Evolutionary conservation across 225 moss, liverwort and hornwort species (phyloP).

Genomic region (Pseudisothecium myosuroides): DNA sequence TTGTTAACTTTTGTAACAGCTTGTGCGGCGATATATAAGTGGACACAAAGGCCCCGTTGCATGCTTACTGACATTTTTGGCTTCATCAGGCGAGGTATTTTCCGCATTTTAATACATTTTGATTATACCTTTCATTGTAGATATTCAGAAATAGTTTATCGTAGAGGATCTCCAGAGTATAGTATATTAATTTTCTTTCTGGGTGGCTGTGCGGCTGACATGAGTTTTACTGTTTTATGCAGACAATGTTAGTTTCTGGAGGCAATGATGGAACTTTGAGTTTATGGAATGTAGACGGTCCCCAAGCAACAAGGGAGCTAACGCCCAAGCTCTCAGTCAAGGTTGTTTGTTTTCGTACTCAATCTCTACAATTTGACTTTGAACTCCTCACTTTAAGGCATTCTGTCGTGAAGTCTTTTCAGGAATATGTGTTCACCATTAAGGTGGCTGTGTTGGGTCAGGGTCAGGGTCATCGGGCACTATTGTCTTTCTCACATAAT

Average conservation of each 20-base stretch:
- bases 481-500: not conserved
- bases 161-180: not conserved
- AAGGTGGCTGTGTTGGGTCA: not conserved
- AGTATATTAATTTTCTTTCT: not conserved
- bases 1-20: constrained; percentile 28
- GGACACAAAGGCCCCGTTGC: constrained; percentile 86
- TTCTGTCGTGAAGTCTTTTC: not conserved
- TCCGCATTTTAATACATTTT: not conserved
- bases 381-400: not conserved
- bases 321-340: constrained; percentile 84
- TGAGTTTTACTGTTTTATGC: not conserved
- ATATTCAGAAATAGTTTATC: not conserved
- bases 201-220: not conserved
- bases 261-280: constrained; percentile 88
- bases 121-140: not conserved
- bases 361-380: constrained; percentile 12
- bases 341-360: constrained; percentile 72
- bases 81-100: constrained; percentile 77
- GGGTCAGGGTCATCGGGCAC: not conserved
- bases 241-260: constrained; percentile 89
- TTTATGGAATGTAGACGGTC: constrained; percentile 86
- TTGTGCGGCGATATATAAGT: constrained; percentile 75
- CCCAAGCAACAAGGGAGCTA: constrained; percentile 66
- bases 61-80: constrained; percentile 77
- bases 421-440: not conserved